phyloP scores from a whole-genome alignment of 257 asterid species.

The Solanum stenotomum region DNA sequence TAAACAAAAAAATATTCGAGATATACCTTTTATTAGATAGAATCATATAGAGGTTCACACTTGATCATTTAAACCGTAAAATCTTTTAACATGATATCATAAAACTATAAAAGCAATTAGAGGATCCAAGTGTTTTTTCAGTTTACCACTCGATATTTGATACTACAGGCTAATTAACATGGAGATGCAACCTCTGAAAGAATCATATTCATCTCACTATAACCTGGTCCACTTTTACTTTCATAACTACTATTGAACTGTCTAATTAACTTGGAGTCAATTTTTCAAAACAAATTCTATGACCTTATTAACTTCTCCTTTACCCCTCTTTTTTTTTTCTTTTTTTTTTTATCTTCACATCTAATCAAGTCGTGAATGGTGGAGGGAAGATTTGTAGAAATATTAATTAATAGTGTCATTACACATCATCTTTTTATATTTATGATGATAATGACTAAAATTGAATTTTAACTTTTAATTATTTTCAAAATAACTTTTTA shows the following conservation, averaged over 20 bases:
- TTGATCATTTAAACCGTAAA: background rate
- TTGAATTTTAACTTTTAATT: background rate
- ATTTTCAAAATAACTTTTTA: background rate
- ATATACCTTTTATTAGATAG: background rate
- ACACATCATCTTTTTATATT: background rate
- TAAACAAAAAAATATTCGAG: too few relatives aligned
- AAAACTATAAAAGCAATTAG: background rate
- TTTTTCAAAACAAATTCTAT: background rate
- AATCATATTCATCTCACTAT: background rate
- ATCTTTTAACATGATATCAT: background rate
- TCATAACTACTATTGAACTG: background rate
- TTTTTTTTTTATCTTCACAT: background rate
- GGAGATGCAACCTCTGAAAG: background rate
- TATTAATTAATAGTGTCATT: background rate
- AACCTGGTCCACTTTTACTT: background rate
- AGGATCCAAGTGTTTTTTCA: background rate
- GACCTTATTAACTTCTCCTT: background rate
- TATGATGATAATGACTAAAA: background rate
- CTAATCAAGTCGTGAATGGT: conserved; percentile 65
- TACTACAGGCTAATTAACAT: background rate
- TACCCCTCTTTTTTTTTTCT: background rate
- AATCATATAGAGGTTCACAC: background rate
- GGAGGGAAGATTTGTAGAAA: conserved; percentile 12
- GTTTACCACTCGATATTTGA: background rate
- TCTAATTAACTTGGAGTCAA: background rate